These are phyloP conservation scores for Colletotrichum echinochloae DNA, from an alignment of 2,329 filamentous ascomycete genomes.

Conservation along the genomic window DNA sequence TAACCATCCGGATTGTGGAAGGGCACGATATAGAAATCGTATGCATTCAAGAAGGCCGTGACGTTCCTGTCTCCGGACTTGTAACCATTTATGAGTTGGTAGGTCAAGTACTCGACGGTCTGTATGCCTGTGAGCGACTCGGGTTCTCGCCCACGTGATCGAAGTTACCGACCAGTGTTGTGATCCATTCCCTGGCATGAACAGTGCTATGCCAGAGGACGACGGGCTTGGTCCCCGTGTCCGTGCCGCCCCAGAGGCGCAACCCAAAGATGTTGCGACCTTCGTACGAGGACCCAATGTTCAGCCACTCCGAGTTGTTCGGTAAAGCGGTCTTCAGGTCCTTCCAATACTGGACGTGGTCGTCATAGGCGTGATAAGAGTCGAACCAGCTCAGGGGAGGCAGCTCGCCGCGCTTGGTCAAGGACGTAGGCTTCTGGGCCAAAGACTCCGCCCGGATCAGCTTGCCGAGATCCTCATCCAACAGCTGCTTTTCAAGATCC, in stretches of 20 bases:
- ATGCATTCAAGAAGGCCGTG: slow-evolving; percentile 62
- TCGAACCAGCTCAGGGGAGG: slow-evolving; percentile 62
- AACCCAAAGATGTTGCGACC: slow-evolving; percentile 68
- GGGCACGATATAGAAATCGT: slow-evolving; percentile 69
- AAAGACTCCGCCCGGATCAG: slow-evolving; percentile 47
- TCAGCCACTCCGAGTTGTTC: slow-evolving; percentile 59
- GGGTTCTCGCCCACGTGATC: too few species aligned
- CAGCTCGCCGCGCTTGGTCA: slow-evolving; percentile 46
- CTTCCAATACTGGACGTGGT: slow-evolving; percentile 62
- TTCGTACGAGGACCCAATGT: slow-evolving; percentile 57
- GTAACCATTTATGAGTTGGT: slow-evolving; percentile 58
- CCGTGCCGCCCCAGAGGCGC: slow-evolving; percentile 60
- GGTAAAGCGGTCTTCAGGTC: slow-evolving; percentile 60
- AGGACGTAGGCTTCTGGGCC: slow-evolving; percentile 39
- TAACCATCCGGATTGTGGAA: slow-evolving; percentile 65
- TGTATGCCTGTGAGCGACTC: slow-evolving; percentile 34
- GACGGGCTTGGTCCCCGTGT: slow-evolving; percentile 57
- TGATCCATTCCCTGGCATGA: slow-evolving; percentile 67
- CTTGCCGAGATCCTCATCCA: slow-evolving; percentile 47
- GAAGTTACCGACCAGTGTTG: slow-evolving; percentile 63
- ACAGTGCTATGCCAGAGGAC: slow-evolving; percentile 64
- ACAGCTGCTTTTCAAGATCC: slow-evolving; percentile 44
- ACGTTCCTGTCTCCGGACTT: slow-evolving; percentile 50
- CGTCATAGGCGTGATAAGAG: slow-evolving; percentile 64
- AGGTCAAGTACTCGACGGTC: slow-evolving; percentile 46